These are phyloP conservation scores for Allomyces arbusculus DNA, from an alignment of 192 early-diverging fungal species.

Conservation along the genomic window DNA sequence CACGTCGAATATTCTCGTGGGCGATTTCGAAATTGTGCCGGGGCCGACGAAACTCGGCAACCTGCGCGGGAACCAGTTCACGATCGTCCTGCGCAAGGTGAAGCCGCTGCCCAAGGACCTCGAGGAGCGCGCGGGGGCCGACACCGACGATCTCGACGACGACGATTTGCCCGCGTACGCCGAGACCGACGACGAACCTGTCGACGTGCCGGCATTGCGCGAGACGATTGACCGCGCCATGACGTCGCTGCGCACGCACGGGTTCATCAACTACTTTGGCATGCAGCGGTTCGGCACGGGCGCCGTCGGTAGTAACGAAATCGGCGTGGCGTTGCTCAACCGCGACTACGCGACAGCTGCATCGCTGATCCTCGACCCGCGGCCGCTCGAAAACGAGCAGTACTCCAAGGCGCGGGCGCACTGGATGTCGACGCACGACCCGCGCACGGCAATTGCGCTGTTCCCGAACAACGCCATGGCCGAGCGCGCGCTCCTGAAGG, in stretches of 20 bases:
- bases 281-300: conserved; percentile 95
- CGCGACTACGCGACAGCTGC: conserved; percentile 49
- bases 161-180: no score
- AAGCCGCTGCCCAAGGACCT: not conserved
- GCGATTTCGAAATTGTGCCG: conserved; percentile 51
- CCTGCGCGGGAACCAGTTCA: conserved; percentile 74
- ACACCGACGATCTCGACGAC: not conserved
- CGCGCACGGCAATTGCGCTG: conserved; percentile 29
- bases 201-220: conserved; percentile 18
- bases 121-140: not conserved
- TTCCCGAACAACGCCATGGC: conserved; percentile 49
- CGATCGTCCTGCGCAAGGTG: conserved; percentile 49
- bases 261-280: conserved; percentile 96
- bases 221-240: conserved; percentile 10
- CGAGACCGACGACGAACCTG: conserved; percentile 10
- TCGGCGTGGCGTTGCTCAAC: conserved; percentile 56
- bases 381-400: conserved; percentile 47
- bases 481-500: conserved; percentile 50
- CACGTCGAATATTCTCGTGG: conserved; percentile 34
- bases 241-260: conserved; percentile 36
- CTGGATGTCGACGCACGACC: conserved; percentile 45
- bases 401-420: conserved; percentile 36
- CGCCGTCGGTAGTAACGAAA: conserved; percentile 51
- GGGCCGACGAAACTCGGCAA: conserved; percentile 61
- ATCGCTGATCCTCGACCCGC: conserved; percentile 63